Percentiles rank a stretch among this genome's conserved stretches.
Conservation (phyloP, 306 rosid genomes). For the Sesbania bispinosa region DNA sequence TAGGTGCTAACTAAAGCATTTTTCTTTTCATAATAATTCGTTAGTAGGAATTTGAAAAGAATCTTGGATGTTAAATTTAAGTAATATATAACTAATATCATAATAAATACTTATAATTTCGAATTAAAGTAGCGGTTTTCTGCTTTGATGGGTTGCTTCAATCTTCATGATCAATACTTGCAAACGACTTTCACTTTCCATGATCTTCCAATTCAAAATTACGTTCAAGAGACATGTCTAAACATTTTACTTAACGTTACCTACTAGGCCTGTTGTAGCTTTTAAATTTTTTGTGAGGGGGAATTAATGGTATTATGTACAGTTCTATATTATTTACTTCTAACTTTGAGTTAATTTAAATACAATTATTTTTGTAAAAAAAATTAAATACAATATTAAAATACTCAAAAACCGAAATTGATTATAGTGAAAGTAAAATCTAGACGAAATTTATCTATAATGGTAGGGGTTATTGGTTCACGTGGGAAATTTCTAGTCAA, state of each 20-base stretch:
- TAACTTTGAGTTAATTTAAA: background rate
- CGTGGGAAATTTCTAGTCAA: too few relatives aligned
- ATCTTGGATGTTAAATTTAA: background rate
- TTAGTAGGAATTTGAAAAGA: background rate
- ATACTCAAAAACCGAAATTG: too few relatives aligned
- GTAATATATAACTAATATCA: too few relatives aligned
- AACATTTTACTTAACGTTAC: too few relatives aligned
- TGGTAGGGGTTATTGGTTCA: too few relatives aligned
- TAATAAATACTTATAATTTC: background rate
- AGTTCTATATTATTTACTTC: background rate
- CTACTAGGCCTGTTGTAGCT: background rate
- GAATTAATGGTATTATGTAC: background rate
- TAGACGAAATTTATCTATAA: too few relatives aligned
- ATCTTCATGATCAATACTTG: too few relatives aligned
- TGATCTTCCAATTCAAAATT: slow-evolving; percentile 1
- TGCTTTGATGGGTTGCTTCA: background rate
- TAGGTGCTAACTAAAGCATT: too few relatives aligned
- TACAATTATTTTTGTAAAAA: background rate
- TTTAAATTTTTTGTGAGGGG: too few relatives aligned
- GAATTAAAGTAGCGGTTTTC: background rate
- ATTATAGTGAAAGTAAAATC: too few relatives aligned
- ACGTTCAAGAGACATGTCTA: background rate
- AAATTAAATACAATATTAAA: too few relatives aligned
- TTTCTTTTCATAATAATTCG: background rate
- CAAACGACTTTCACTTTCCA: background rate